phyloP scores from a whole-genome alignment of 1,139 yeast genomes.

The Candida dubliniensis region DNA sequence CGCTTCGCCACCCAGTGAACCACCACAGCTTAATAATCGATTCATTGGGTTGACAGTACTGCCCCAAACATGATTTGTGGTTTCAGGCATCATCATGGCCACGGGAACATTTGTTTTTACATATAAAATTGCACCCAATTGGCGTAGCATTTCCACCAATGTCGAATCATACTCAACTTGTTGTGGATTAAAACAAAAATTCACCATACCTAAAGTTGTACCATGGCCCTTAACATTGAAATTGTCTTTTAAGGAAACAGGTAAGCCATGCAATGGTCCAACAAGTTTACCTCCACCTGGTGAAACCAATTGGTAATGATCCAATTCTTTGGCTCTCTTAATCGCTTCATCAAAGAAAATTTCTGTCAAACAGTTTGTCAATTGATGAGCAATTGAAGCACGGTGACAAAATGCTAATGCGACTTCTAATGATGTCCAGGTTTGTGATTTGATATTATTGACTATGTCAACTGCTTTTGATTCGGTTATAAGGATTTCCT shows the following conservation, averaged over 20 bases:
- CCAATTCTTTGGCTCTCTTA: constrained; percentile 32
- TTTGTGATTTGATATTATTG: constrained; percentile 31
- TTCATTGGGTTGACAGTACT: constrained; percentile 42
- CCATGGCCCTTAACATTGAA: constrained; percentile 54
- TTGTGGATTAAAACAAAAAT: constrained; percentile 51
- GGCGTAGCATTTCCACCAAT: constrained; percentile 21
- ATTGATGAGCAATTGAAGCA: constrained; percentile 40
- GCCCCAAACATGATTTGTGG: constrained; percentile 42
- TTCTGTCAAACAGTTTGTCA: constrained; percentile 36
- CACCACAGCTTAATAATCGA: constrained; percentile 46
- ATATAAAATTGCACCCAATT: constrained; percentile 67
- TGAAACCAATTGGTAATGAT: constrained; percentile 34
- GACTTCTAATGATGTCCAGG: constrained; percentile 45
- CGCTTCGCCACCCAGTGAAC: constrained; percentile 79
- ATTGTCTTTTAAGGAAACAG: constrained; percentile 74
- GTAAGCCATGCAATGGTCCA: constrained; percentile 79
- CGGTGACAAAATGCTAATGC: constrained; percentile 52
- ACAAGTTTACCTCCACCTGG: constrained; percentile 51
- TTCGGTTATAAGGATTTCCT: constrained; percentile 50
- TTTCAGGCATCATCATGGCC: constrained; percentile 48
- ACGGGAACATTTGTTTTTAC: constrained; percentile 48
- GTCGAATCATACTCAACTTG: constrained; percentile 39
- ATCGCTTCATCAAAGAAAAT: constrained; percentile 36
- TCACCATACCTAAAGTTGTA: constrained; percentile 58
- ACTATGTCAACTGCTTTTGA: constrained; percentile 37